These are phyloP conservation scores for Trametes cinnabarina DNA, from an alignment of 768 basidiomycete species.

Conservation along the genomic window DNA sequence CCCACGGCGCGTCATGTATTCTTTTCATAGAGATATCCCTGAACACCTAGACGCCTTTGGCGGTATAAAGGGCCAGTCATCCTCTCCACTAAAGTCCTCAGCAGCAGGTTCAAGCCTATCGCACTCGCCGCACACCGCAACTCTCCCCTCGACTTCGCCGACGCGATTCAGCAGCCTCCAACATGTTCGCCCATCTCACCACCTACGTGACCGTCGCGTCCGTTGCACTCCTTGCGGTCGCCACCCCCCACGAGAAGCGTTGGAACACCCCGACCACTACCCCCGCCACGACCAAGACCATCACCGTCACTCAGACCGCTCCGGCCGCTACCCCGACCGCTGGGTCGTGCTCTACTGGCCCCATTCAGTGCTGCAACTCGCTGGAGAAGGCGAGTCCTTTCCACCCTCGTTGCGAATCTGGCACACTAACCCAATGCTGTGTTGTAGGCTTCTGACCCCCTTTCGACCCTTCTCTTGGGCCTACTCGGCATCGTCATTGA, in stretches of 20 bases:
- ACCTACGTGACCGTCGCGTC: constrained; percentile 1
- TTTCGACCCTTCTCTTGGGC: neutral
- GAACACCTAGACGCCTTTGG: too few relatives aligned
- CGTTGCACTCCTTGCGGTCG: constrained; percentile 16
- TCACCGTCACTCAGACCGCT: constrained; percentile 15
- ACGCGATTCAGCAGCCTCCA: neutral
- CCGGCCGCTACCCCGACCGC: neutral
- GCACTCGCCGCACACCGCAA: neutral
- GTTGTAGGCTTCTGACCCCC: neutral
- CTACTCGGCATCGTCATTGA: constrained; percentile 9
- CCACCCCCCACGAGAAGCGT: constrained; percentile 12
- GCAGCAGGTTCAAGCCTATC: neutral
- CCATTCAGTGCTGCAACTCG: constrained; percentile 12
- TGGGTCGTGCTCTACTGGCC: constrained; percentile 9
- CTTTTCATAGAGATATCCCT: too few relatives aligned
- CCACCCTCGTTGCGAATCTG: neutral
- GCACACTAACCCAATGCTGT: neutral
- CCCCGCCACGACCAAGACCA: neutral
- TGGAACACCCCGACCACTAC: neutral
- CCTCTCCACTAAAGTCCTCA: neutral
- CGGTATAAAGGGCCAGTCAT: neutral
- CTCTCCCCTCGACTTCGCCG: neutral
- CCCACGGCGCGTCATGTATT: neutral
- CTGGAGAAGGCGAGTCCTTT: neutral
- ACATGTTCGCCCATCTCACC: constrained; percentile 6